Evolutionary conservation across 345 rosid species (phyloP).

Genomic region (Lumnitzera littorea): DNA sequence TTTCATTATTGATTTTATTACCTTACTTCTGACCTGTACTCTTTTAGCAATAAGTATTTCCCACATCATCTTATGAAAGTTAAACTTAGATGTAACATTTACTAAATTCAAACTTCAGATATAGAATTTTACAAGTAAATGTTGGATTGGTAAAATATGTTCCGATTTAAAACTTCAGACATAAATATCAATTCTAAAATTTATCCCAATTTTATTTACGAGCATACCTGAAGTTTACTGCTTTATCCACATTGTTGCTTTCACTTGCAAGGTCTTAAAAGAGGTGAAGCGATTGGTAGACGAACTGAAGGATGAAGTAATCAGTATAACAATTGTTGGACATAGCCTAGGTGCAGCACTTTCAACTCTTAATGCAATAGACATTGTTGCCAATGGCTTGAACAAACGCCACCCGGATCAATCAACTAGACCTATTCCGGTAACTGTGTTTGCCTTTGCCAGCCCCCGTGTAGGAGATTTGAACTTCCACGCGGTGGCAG

Average conservation of each 20-base stretch:
- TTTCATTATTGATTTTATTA: too few species aligned
- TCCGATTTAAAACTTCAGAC: neutral
- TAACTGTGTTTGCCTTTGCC: slow-evolving; percentile 46
- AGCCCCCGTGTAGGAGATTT: slow-evolving; percentile 48
- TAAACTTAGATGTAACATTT: too few species aligned
- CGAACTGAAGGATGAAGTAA: slow-evolving; percentile 42
- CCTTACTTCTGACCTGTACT: too few species aligned
- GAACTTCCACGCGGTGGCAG: slow-evolving; percentile 11
- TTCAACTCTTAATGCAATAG: slow-evolving; percentile 44
- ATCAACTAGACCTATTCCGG: slow-evolving; percentile 20
- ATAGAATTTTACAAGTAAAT: too few species aligned
- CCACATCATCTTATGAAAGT: too few species aligned
- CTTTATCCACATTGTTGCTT: neutral
- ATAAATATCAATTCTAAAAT: neutral
- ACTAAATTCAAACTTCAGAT: too few species aligned
- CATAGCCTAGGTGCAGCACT: slow-evolving; percentile 61
- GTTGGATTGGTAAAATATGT: too few species aligned
- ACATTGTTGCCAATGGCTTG: slow-evolving; percentile 30
- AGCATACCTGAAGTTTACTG: too few species aligned
- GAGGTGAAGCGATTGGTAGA: slow-evolving; percentile 46
- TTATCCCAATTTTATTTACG: neutral
- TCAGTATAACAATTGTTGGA: slow-evolving; percentile 49
- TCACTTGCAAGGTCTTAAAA: slow-evolving; percentile 28
- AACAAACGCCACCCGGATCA: slow-evolving; percentile 12
- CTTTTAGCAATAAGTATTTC: too few species aligned